Evolutionary conservation across 2,329 filamentous ascomycete species (phyloP).

Genomic region (Trichoderma cornu-damae): DNA sequence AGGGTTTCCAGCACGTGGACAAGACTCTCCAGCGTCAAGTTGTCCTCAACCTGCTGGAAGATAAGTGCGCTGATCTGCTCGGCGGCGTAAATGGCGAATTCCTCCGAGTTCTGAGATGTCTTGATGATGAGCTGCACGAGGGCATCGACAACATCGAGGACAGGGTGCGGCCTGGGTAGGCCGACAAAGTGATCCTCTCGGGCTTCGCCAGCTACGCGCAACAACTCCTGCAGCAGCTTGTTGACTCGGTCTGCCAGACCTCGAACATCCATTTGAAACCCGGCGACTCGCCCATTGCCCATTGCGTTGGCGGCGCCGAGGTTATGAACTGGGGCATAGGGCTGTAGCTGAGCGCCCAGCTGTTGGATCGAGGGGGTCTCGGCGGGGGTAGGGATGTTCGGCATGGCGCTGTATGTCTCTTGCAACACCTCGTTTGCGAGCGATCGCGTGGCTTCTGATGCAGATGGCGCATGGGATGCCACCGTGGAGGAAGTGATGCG

Average conservation of each 20-base stretch:
- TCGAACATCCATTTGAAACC: conserved; percentile 48
- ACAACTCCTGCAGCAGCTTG: conserved; percentile 54
- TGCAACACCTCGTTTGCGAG: conserved; percentile 60
- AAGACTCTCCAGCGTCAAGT: conserved; percentile 55
- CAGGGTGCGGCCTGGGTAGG: conserved; percentile 52
- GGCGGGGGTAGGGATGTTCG: conserved; percentile 53
- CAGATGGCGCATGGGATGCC: conserved; percentile 50
- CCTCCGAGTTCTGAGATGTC: conserved; percentile 56
- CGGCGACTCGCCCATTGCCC: conserved; percentile 48
- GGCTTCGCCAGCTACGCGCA: conserved; percentile 48
- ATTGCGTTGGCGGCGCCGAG: conserved; percentile 28
- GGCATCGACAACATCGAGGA: conserved; percentile 59
- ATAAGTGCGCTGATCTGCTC: conserved; percentile 55
- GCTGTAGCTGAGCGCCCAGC: conserved; percentile 48
- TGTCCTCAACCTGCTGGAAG: conserved; percentile 51
- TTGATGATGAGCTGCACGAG: conserved; percentile 59
- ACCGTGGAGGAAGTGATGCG: conserved; percentile 55
- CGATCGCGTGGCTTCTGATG: conserved; percentile 56
- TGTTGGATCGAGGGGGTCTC: conserved; percentile 55
- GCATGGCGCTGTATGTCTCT: conserved; percentile 55
- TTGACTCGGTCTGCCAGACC: conserved; percentile 50
- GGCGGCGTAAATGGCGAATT: conserved; percentile 54
- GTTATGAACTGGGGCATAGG: conserved; percentile 51
- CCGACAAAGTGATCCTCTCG: conserved; percentile 57
- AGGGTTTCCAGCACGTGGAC: conserved; percentile 58